Evolutionary conservation across 805 yeast genomes (phyloP).

Genomic region (Brettanomyces custersianus): DNA sequence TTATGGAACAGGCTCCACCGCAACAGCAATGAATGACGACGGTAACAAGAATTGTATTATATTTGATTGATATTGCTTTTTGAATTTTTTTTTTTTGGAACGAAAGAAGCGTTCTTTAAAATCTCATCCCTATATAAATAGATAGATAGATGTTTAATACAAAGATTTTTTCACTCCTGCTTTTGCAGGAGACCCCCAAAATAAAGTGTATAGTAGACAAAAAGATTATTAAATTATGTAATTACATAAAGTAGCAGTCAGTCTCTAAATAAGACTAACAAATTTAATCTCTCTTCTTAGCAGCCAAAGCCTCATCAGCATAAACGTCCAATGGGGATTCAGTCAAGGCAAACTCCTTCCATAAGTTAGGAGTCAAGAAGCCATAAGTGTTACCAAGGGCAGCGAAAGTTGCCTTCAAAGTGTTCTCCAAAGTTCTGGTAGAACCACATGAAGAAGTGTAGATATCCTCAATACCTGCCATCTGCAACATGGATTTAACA

Average conservation of each 20-base stretch:
- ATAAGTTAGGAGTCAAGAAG: conserved; percentile 99
- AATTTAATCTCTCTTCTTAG: conserved; percentile 68
- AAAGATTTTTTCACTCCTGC: neutral
- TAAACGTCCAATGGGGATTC: conserved; percentile 93
- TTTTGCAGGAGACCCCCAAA: too few species aligned
- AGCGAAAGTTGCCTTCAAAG: conserved; percentile 98
- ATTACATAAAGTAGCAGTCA: neutral
- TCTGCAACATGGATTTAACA: conserved; percentile 96
- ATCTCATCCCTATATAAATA: too few species aligned
- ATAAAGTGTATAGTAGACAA: too few species aligned
- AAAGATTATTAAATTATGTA: neutral
- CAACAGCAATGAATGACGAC: conserved; percentile 33
- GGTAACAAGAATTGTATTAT: too few species aligned
- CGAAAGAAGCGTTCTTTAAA: too few species aligned
- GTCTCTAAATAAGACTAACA: too few species aligned
- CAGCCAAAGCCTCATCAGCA: conserved; percentile 72
- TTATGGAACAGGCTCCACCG: conserved; percentile 56
- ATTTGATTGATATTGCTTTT: conserved; percentile 3
- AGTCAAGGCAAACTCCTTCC: conserved; percentile 79
- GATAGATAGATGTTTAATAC: too few species aligned
- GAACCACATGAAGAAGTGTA: conserved; percentile 98
- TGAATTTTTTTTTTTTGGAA: neutral
- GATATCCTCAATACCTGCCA: conserved; percentile 99
- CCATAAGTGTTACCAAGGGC: conserved; percentile 99
- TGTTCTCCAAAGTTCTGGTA: conserved; percentile 99